A percentile compares a stretch with the other conserved stretches of the same genome.
These are phyloP conservation scores for Beauveria caledonica DNA, from an alignment of 2,329 filamentous ascomycete genomes.

Conservation along the genomic window DNA sequence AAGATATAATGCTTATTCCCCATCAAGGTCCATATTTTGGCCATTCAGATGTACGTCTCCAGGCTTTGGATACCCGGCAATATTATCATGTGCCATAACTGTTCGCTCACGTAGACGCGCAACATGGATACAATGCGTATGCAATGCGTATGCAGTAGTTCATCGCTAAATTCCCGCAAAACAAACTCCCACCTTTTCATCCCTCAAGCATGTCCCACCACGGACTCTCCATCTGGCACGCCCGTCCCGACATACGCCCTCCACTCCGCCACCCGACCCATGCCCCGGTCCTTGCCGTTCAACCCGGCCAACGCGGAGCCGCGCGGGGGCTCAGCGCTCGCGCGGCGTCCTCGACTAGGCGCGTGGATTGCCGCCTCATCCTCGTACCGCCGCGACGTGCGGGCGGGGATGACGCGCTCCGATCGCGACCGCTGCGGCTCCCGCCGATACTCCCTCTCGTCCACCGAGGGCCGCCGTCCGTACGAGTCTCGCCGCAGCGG, in stretches of 20 bases:
- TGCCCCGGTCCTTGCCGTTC: slow-evolving; percentile 34
- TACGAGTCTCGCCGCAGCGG: neutral
- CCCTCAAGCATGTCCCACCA: slow-evolving; percentile 10
- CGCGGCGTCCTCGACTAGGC: slow-evolving; percentile 21
- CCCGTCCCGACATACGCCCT: slow-evolving; percentile 38
- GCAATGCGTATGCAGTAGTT: neutral
- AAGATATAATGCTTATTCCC: too few species aligned
- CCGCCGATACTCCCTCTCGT: neutral
- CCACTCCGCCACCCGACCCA: slow-evolving; percentile 42
- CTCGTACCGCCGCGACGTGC: slow-evolving; percentile 19
- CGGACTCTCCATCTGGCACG: slow-evolving; percentile 26
- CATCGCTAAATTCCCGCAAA: neutral
- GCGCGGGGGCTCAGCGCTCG: slow-evolving; percentile 22
- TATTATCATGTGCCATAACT: neutral
- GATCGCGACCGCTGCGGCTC: slow-evolving; percentile 5
- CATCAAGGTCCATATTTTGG: neutral
- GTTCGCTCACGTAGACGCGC: neutral
- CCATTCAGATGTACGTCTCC: neutral
- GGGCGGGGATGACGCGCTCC: slow-evolving; percentile 4
- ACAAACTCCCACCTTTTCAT: neutral
- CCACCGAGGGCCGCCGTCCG: neutral
- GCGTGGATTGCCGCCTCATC: slow-evolving; percentile 24
- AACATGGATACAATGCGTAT: neutral
- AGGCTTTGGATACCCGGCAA: neutral
- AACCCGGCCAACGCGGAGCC: slow-evolving; percentile 41